Conservation (phyloP, 108 stramenopile species). For the Ochromonas danica region DNA sequence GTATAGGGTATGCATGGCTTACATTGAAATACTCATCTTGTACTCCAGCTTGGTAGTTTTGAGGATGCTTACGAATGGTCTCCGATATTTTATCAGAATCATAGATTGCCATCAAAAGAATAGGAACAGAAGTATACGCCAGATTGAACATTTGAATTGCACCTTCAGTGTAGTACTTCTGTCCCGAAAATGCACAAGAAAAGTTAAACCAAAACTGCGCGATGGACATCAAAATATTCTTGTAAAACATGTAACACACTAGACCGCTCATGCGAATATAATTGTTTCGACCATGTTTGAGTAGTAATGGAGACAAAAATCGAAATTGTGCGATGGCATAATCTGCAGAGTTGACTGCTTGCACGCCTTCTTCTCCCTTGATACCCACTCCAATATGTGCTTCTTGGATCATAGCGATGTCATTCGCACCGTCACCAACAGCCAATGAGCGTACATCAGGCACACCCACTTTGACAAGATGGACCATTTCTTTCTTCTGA, state of each 20-base stretch:
- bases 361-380: slow-evolving; percentile 59
- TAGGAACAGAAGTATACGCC: slow-evolving; percentile 8
- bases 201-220: slow-evolving; percentile 59
- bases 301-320: slow-evolving; percentile 42
- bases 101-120: background rate
- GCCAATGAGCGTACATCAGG: slow-evolving; percentile 38
- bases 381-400: slow-evolving; percentile 70
- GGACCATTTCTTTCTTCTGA: slow-evolving; percentile 61
- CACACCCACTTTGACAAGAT: slow-evolving; percentile 47
- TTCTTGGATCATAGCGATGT: slow-evolving; percentile 67
- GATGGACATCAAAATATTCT: slow-evolving; percentile 52
- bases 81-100: background rate
- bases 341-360: slow-evolving; percentile 67
- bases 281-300: slow-evolving; percentile 35
- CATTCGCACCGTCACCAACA: slow-evolving; percentile 69
- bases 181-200: slow-evolving; percentile 51
- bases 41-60: background rate
- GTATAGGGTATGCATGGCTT: background rate
- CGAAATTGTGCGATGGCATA: slow-evolving; percentile 90
- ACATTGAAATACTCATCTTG: slow-evolving; percentile 26
- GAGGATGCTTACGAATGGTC: background rate
- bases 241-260: slow-evolving; percentile 38
- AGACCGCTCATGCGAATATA: slow-evolving; percentile 29
- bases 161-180: slow-evolving; percentile 41
- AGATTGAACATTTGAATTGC: slow-evolving; percentile 32